Conservation (phyloP, 73 alveolate species). For the Tetrahymena borealis region DNA sequence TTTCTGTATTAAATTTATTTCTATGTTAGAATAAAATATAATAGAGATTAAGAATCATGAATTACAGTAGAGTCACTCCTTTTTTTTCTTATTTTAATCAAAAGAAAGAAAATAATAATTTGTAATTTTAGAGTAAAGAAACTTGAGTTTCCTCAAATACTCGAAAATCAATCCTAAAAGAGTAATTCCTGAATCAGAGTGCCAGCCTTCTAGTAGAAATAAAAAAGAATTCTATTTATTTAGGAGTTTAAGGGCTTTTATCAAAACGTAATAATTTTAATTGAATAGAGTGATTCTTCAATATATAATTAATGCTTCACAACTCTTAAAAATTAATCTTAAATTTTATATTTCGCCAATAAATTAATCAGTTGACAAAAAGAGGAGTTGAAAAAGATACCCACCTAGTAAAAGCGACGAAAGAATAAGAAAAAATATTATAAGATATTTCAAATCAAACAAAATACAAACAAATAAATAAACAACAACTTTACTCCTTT, state of each 20-base stretch:
- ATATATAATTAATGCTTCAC: no score
- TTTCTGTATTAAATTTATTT: no score
- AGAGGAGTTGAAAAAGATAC: neutral
- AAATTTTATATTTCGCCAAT: neutral
- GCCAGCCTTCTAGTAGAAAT: slow-evolving; percentile 2
- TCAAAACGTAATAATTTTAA: neutral
- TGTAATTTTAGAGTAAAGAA: no score
- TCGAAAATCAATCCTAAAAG: neutral
- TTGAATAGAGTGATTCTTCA: neutral
- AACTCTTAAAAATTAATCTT: neutral
- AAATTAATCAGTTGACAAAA: neutral
- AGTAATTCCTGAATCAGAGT: no score
- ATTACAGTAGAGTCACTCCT: no score
- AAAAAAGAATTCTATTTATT: neutral
- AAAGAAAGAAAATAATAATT: no score
- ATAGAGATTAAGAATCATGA: no score
- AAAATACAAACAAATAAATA: neutral
- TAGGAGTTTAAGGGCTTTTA: neutral
- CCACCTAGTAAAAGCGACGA: neutral
- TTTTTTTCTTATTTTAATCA: no score
- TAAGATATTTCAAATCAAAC: neutral
- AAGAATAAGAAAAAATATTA: neutral
- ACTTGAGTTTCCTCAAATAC: neutral
- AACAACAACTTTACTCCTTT: neutral
- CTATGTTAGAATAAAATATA: no score